Evolutionary conservation across 1,284 basidiomycete genomes (phyloP).

Genomic region (Boletus sp.): DNA sequence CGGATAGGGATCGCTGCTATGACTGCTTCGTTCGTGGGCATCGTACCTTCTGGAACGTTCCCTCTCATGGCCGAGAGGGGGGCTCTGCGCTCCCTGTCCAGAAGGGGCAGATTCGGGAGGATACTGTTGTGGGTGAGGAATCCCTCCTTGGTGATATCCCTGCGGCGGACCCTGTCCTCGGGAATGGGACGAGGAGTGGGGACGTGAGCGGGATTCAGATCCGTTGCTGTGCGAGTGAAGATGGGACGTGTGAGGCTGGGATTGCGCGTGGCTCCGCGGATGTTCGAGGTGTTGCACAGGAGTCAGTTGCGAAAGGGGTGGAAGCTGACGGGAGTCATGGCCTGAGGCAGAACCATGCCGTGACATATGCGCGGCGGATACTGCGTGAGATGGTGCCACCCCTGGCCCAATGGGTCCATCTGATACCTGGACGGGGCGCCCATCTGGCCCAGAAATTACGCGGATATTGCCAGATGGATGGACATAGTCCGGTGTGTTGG

Average conservation of each 20-base stretch:
- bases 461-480: slow-evolving; percentile 46
- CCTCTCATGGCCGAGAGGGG: slow-evolving; percentile 46
- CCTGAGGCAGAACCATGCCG: slow-evolving; percentile 39
- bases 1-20: slow-evolving; percentile 30
- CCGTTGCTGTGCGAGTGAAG: slow-evolving; percentile 35
- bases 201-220: slow-evolving; percentile 40
- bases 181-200: slow-evolving; percentile 46
- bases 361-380: slow-evolving; percentile 31
- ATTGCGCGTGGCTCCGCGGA: slow-evolving; percentile 36
- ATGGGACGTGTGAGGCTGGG: slow-evolving; percentile 40
- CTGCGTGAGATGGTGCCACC: slow-evolving; percentile 42
- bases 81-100: slow-evolving; percentile 48
- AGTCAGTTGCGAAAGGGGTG: slow-evolving; percentile 47
- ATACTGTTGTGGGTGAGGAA: slow-evolving; percentile 42
- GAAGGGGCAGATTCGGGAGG: slow-evolving; percentile 41
- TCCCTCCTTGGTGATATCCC: slow-evolving; percentile 34
- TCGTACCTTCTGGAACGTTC: slow-evolving; percentile 45
- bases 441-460: slow-evolving; percentile 44
- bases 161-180: slow-evolving; percentile 37
- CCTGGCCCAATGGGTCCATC: slow-evolving; percentile 44
- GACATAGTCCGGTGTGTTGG: slow-evolving; percentile 44
- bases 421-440: slow-evolving; percentile 45
- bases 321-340: slow-evolving; percentile 48
- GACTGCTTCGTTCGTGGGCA: slow-evolving; percentile 35
- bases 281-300: slow-evolving; percentile 43